These are phyloP conservation scores for Incumbomyces delicatus DNA, from an alignment of 2,329 filamentous ascomycete species.

Conservation along the genomic window DNA sequence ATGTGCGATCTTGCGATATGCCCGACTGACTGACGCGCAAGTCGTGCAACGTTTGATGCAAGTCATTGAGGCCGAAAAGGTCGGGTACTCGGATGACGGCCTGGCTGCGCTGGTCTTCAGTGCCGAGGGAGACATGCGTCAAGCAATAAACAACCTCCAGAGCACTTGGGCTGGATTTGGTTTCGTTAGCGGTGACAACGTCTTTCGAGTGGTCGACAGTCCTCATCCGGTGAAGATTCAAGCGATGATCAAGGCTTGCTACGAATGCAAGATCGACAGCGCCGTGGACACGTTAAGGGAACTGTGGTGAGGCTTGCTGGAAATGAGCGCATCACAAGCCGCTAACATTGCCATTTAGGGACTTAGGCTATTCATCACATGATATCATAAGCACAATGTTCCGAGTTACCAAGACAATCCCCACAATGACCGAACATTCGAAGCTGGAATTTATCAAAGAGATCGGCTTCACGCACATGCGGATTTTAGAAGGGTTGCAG, in stretches of 20 bases:
- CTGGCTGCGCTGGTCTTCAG: conserved; percentile 94
- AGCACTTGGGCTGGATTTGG: conserved; percentile 88
- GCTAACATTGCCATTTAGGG: conserved; percentile 33
- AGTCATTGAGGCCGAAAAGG: conserved; percentile 84
- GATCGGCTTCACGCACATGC: conserved; percentile 99
- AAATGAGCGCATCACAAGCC: background rate
- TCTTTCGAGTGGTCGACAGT: conserved; percentile 94
- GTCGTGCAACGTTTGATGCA: conserved; percentile 84
- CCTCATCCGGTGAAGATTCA: conserved; percentile 98
- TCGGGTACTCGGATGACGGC: conserved; percentile 85
- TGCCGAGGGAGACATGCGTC: conserved; percentile 95
- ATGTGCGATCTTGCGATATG: conserved; percentile 90
- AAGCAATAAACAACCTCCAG: conserved; percentile 97
- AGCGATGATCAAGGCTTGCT: conserved; percentile 95
- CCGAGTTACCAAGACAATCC: conserved; percentile 91
- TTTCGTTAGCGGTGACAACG: conserved; percentile 94
- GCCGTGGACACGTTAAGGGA: conserved; percentile 80
- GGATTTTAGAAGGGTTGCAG: conserved; percentile 94
- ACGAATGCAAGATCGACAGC: conserved; percentile 80
- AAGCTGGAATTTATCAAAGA: conserved; percentile 98
- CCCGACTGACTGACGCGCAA: conserved; percentile 82
- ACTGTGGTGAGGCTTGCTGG: conserved; percentile 55
- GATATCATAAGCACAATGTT: conserved; percentile 99
- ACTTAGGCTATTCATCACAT: conserved; percentile 92
- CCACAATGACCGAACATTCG: conserved; percentile 81